Conservation (phyloP, 192 early-diverging fungal genomes). For the Podochytrium sp. region DNA sequence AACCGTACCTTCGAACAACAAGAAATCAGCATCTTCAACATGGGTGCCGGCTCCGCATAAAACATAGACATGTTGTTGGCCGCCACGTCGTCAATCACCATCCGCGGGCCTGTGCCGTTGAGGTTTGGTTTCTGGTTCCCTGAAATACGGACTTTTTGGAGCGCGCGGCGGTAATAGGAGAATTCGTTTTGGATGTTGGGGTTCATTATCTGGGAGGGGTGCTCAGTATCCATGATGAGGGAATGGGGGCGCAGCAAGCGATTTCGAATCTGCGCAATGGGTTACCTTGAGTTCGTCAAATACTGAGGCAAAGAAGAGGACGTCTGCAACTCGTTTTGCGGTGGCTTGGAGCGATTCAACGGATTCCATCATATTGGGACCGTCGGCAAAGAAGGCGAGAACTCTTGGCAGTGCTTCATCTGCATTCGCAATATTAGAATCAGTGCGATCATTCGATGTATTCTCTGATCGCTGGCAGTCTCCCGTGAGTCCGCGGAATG, state of each 20-base stretch:
- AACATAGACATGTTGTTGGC: slow-evolving; percentile 97
- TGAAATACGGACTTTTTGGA: slow-evolving; percentile 75
- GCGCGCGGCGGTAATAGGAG: slow-evolving; percentile 92
- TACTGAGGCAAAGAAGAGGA: slow-evolving; percentile 85
- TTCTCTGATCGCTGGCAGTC: not conserved
- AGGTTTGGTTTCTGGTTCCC: not conserved
- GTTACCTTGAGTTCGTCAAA: slow-evolving; percentile 93
- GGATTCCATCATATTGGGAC: slow-evolving; percentile 54
- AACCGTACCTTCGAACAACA: slow-evolving; percentile 46
- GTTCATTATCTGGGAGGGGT: slow-evolving; percentile 63
- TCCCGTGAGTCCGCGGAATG: not conserved
- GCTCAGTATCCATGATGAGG: not conserved
- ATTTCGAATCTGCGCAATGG: not conserved
- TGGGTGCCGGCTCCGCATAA: slow-evolving; percentile 92
- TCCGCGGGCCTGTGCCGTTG: slow-evolving; percentile 47
- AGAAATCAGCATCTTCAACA: slow-evolving; percentile 88
- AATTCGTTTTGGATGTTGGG: slow-evolving; percentile 96
- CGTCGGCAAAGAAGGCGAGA: slow-evolving; percentile 54
- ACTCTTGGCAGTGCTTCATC: slow-evolving; percentile 49
- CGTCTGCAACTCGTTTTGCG: slow-evolving; percentile 77
- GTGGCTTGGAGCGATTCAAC: slow-evolving; percentile 78
- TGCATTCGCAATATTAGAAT: slow-evolving; percentile 7
- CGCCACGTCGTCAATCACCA: slow-evolving; percentile 69
- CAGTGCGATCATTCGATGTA: not conserved
- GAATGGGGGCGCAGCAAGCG: not conserved